Evolutionary conservation across 106 monocot species (phyloP), one percentile per base, ranked within the genome.

Genomic region (Phalaenopsis aphrodite): DNA sequence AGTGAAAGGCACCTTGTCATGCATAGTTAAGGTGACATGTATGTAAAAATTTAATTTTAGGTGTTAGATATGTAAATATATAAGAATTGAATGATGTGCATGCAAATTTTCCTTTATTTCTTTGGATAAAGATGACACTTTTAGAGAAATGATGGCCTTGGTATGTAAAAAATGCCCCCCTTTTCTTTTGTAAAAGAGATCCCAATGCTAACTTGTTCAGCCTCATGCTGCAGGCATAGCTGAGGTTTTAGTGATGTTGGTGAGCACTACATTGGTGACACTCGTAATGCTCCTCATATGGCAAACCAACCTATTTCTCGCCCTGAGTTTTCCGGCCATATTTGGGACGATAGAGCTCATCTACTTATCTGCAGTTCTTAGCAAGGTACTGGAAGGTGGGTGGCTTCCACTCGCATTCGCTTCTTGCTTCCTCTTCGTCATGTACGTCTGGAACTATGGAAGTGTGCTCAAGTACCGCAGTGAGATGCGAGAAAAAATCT

Each of bases 251-350:
- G 95, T 95, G 77, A 95, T 95, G 95, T 45, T 95, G 65, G 93
- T 95, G 64, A 95, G 93, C 84, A 95, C 93, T 8, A 75, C 85
- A 76, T 79, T 95, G 80, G 95, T 93, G 48, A 95, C 95, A 1
- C 78, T 95, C 5, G 95, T 95, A 37, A 95, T 95, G 95, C 85
- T 95, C 55, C 85, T 95, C 55, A 95, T 95, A 84, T 95, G 95
- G 95, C 88, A 95, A 80, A 95, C 93, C 69, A 93, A 89, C 82
- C 47, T 91, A 16, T 83, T 95, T 71, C 80, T 88, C 19, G 90
- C 87, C 41, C 65, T 95, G 5, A 86, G 89, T 68, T 95, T 95
- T 57, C 95, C 88, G 42, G 80, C 76, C 71, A 81, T 95, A 72
- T 95, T 95, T 78, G 92, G 92, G 9, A 79, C 95, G 5, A 69